Conservation (phyloP, 2,329 filamentous ascomycete genomes). For the Cladophialophora bantiana region DNA sequence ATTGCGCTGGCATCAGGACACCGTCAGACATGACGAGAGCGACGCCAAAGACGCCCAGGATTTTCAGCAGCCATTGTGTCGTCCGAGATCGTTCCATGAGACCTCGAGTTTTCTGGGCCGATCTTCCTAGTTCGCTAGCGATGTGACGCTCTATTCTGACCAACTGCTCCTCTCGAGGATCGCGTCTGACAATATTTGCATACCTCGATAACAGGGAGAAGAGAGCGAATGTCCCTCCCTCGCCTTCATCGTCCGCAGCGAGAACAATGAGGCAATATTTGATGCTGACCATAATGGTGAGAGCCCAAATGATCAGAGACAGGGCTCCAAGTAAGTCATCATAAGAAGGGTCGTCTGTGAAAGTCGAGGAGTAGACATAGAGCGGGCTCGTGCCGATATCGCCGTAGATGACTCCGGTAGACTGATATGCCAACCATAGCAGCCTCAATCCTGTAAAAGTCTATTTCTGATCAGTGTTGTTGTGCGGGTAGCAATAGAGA, state of each 20-base stretch:
- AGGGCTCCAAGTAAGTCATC: constrained; percentile 61
- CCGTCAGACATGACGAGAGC: constrained; percentile 64
- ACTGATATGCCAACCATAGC: constrained; percentile 61
- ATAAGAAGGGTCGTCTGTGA: constrained; percentile 52
- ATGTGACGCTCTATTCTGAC: constrained; percentile 57
- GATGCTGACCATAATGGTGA: constrained; percentile 64
- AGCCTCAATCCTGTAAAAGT: constrained; percentile 43
- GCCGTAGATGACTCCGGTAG: constrained; percentile 64
- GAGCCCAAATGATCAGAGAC: constrained; percentile 63
- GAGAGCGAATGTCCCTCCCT: constrained; percentile 63
- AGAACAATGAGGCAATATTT: constrained; percentile 65
- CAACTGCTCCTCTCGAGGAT: constrained; percentile 57
- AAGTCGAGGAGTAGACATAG: constrained; percentile 64
- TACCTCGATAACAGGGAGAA: constrained; percentile 62
- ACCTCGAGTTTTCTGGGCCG: constrained; percentile 53
- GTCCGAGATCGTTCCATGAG: constrained; percentile 57
- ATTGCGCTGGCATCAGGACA: constrained; percentile 64
- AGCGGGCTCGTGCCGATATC: constrained; percentile 65
- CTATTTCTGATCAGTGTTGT: constrained; percentile 13
- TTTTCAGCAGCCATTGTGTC: constrained; percentile 57
- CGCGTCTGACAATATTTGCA: constrained; percentile 60
- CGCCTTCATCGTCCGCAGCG: constrained; percentile 63
- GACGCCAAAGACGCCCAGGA: constrained; percentile 62
- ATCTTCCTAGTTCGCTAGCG: constrained; percentile 54
- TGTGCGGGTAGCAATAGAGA: not conserved